Evolutionary conservation across 768 basidiomycete genomes (phyloP).

Genomic region (Pulveroboletus sp.): DNA sequence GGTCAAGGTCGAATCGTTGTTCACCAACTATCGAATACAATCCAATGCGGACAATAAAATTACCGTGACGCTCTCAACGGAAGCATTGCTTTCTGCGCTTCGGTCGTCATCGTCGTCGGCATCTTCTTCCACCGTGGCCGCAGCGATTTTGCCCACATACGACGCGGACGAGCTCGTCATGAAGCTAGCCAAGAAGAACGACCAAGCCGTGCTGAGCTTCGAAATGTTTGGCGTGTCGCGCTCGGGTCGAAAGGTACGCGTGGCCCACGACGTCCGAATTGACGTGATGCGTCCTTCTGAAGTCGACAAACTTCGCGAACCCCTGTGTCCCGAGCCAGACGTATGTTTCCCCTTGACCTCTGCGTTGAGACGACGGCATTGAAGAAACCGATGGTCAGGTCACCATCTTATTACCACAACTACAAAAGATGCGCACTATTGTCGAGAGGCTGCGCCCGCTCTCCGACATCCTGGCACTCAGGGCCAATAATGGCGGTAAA

Average conservation of each 20-base stretch:
- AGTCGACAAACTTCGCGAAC: slow-evolving; percentile 68
- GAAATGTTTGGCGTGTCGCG: slow-evolving; percentile 65
- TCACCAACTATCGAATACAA: slow-evolving; percentile 78
- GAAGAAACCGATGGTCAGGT: slow-evolving; percentile 42
- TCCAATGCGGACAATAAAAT: slow-evolving; percentile 84
- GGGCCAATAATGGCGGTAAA: slow-evolving; percentile 61
- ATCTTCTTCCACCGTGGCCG: slow-evolving; percentile 34
- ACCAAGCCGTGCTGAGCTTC: slow-evolving; percentile 72
- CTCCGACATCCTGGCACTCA: slow-evolving; percentile 64
- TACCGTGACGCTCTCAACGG: slow-evolving; percentile 65
- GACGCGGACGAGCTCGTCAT: slow-evolving; percentile 67
- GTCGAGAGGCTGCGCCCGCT: slow-evolving; percentile 70
- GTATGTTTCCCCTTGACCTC: slow-evolving; percentile 42
- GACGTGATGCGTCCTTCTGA: slow-evolving; percentile 76
- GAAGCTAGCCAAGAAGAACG: slow-evolving; percentile 85
- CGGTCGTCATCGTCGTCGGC: slow-evolving; percentile 55
- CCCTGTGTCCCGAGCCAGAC: slow-evolving; percentile 82
- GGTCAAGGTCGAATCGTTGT: slow-evolving; percentile 64
- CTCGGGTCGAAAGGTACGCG: slow-evolving; percentile 58
- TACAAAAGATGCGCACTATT: slow-evolving; percentile 73
- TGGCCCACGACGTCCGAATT: slow-evolving; percentile 79
- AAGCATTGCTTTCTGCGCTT: slow-evolving; percentile 73
- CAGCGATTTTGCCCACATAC: slow-evolving; percentile 32
- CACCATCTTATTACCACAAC: slow-evolving; percentile 71
- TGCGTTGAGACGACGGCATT: background rate